Conservation (phyloP, 352 stramenopile species). For the Globisporangium takayamanum region DNA sequence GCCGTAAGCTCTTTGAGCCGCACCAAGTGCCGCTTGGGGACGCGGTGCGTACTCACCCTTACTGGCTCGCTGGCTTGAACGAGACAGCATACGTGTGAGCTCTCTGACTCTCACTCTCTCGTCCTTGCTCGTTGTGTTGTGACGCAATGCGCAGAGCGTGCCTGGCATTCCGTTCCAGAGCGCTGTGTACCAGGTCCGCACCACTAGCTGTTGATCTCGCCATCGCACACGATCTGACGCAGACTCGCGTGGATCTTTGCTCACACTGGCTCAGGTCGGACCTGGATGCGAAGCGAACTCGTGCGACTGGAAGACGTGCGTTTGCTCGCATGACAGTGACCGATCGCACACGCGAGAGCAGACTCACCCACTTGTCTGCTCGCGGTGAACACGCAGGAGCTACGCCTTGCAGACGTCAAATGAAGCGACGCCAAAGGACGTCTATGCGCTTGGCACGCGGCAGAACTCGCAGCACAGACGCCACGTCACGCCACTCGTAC, state of each 20-base stretch:
- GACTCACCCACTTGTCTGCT: neutral
- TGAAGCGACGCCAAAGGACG: conserved; percentile 22
- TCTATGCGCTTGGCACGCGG: conserved; percentile 16
- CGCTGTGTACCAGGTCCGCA: conserved; percentile 50
- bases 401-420: conserved; percentile 56
- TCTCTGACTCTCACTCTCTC: neutral
- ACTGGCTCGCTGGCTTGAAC: neutral
- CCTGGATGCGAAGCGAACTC: conserved; percentile 33
- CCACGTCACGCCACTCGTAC: conserved; percentile 55
- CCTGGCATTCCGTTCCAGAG: conserved; percentile 57
- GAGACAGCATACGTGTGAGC: neutral
- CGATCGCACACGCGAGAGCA: neutral
- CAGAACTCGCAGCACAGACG: conserved; percentile 62
- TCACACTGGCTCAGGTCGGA: conserved; percentile 25
- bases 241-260: neutral
- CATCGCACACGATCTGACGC: neutral
- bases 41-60: conserved; percentile 6
- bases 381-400: conserved; percentile 23
- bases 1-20: conserved; percentile 57
- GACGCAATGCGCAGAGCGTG: conserved; percentile 17
- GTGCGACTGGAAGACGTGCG: conserved; percentile 69
- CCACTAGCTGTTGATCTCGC: neutral
- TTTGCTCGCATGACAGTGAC: neutral
- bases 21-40: conserved; percentile 30
- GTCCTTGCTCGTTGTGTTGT: neutral